phyloP scores from a whole-genome alignment of 2,329 filamentous ascomycete genomes.

The Diaporthe sp. region DNA sequence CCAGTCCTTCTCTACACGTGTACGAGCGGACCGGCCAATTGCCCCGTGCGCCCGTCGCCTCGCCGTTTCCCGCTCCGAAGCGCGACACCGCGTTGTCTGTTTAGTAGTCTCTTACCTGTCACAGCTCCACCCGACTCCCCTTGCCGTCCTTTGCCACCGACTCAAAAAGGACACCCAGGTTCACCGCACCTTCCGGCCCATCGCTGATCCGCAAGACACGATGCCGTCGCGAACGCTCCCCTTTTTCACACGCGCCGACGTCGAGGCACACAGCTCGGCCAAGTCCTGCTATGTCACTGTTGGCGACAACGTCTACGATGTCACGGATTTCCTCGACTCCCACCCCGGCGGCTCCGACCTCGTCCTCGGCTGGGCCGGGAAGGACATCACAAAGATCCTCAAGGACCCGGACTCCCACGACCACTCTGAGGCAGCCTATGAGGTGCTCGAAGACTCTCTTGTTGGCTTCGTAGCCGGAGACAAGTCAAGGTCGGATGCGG shows the following conservation, averaged over 20 bases:
- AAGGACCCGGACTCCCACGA: conserved; percentile 84
- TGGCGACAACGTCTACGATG: conserved; percentile 91
- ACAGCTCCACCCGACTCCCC: conserved; percentile 7
- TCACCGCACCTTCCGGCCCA: conserved; percentile 8
- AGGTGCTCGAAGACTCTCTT: conserved; percentile 88
- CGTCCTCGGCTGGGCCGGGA: conserved; percentile 89
- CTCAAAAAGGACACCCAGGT: neutral
- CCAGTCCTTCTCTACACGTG: neutral
- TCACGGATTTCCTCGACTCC: conserved; percentile 89
- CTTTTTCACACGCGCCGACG: conserved; percentile 82
- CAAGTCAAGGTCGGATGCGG: conserved; percentile 50
- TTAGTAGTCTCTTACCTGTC: neutral
- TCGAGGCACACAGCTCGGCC: conserved; percentile 80
- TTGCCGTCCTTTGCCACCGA: neutral
- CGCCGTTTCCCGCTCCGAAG: neutral
- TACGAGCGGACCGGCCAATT: neutral
- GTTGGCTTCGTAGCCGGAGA: conserved; percentile 81
- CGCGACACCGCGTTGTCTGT: conserved; percentile 26
- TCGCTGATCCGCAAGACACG: conserved; percentile 28
- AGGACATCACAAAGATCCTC: conserved; percentile 85
- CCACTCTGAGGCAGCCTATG: conserved; percentile 94
- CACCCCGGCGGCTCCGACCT: conserved; percentile 92
- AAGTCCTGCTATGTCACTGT: conserved; percentile 95
- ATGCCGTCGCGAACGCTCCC: conserved; percentile 89
- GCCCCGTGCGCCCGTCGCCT: conserved; percentile 24